A percentile compares a stretch with the other conserved stretches of the same genome.
phyloP scores from a whole-genome alignment of 257 asterid genomes.

The Penstemon barbatus region DNA sequence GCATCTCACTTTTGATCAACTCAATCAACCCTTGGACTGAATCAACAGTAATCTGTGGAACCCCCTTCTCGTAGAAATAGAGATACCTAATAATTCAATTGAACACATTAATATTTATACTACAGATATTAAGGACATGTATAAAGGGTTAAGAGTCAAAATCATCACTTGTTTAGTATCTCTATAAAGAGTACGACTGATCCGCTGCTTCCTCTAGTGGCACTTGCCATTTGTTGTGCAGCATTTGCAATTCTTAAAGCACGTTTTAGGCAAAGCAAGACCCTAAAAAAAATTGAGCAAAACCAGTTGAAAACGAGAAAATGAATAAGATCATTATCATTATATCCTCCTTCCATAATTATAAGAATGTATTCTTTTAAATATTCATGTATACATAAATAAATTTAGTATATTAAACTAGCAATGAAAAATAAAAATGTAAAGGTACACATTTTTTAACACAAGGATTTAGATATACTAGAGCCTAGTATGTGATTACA shows the following conservation, averaged over 20 bases:
- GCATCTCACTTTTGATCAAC: slow-evolving; percentile 76
- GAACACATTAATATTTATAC: not conserved
- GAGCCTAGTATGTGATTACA: too few relatives aligned
- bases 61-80: slow-evolving; percentile 96
- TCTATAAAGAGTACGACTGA: slow-evolving; percentile 82
- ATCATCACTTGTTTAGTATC: slow-evolving; percentile 82
- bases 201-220: slow-evolving; percentile 85
- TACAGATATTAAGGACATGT: slow-evolving; percentile 6
- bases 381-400: too few relatives aligned
- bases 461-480: too few relatives aligned
- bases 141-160: slow-evolving; percentile 21
- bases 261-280: slow-evolving; percentile 94
- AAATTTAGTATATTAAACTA: too few relatives aligned
- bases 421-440: too few relatives aligned
- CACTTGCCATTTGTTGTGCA: slow-evolving; percentile 93
- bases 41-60: slow-evolving; percentile 70
- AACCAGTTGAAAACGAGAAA: not conserved
- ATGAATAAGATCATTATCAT: not conserved
- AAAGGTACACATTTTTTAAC: too few relatives aligned
- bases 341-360: too few relatives aligned
- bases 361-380: too few relatives aligned
- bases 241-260: slow-evolving; percentile 94
- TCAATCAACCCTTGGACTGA: slow-evolving; percentile 84
- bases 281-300: slow-evolving; percentile 49
- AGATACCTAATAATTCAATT: slow-evolving; percentile 62